Conservation (phyloP, 345 rosid genomes). For the Cardamine resedifolia region DNA sequence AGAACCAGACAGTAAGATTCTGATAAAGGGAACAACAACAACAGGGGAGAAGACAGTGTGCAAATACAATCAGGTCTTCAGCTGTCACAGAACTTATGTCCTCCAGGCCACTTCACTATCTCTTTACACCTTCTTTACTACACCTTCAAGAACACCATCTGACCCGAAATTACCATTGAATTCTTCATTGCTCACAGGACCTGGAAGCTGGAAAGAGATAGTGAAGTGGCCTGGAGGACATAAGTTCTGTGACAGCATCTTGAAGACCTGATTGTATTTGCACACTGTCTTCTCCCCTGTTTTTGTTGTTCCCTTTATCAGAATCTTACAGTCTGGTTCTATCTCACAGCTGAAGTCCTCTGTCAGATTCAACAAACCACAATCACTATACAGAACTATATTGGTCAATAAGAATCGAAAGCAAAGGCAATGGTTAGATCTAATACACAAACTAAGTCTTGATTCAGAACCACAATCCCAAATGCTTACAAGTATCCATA, state of each 20-base stretch:
- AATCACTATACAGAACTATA: no score
- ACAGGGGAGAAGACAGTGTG: constrained; percentile 65
- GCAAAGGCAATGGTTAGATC: no score
- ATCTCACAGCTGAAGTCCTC: constrained; percentile 60
- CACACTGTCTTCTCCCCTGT: constrained; percentile 65
- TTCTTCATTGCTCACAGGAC: constrained; percentile 52
- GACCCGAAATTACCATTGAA: constrained; percentile 44
- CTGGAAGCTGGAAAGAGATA: constrained; percentile 56
- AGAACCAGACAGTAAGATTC: constrained; percentile 46
- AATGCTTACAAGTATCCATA: no score
- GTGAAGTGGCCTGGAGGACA: constrained; percentile 71
- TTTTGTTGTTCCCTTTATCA: constrained; percentile 55
- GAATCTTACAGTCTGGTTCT: constrained; percentile 46
- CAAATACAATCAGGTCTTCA: constrained; percentile 49
- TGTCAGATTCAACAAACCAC: constrained; percentile 12
- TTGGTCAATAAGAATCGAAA: no score
- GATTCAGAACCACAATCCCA: neutral
- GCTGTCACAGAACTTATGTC: constrained; percentile 62
- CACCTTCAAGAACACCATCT: constrained; percentile 60
- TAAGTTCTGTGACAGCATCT: constrained; percentile 63
- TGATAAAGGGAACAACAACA: constrained; percentile 56
- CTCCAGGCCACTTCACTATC: constrained; percentile 65
- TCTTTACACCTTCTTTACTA: constrained; percentile 55
- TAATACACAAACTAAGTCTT: neutral
- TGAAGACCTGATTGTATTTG: constrained; percentile 49